Base-by-base conservation (phyloP, 495 filamentous ascomycete genomes). In the Neurospora sp. region DNA sequence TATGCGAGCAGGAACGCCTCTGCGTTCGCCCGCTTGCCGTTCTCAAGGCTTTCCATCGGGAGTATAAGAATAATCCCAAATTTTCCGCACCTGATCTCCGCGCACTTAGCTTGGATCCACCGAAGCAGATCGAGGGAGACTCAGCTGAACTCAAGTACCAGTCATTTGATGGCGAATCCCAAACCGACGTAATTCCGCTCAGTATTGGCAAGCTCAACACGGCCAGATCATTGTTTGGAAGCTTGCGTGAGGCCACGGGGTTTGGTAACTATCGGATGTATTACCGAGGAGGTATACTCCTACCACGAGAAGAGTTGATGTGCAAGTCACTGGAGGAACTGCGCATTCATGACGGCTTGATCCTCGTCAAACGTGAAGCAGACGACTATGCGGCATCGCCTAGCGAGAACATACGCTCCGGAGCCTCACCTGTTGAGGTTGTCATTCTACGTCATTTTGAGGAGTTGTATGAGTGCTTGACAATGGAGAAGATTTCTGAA, bases 391-490 rank as follows among this genome's bases (percentile, higher is more conserved):
- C 78, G 8, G 75, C 75, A 12, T 77, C 79, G 53, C 78, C 80
- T 18, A 18, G 72, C 73, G 20, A 78, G 77, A 40, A 74, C 81
- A 66, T 66, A 66, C 81, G 80, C 40, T 79, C 81, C 27, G 84
- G 81, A 3, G 82, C 83, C n/a, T 85, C 85, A 14, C 82, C 82
- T 16, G 85, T 94, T 9, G 92, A 97, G 74, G 83, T 85, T 16
- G 92, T 94, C 74, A 89, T 98, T 27, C 81, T 97, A 71, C 88
- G 90, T 72, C 93, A 97, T 80, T 97, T 97, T 78, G 88, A 93
- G 71, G 89, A 94, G 71, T 82, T 99, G 10, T 97, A 95, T 84
- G 87, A 89, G 20, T 90, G 95, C 75, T 86, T 99, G 44, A 88
- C 88, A 70, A 88, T 96, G 79, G 87, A 93, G 73, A 86, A 85